Conservation (phyloP, 1,284 basidiomycete species). For the Rhodotorula sp. region DNA sequence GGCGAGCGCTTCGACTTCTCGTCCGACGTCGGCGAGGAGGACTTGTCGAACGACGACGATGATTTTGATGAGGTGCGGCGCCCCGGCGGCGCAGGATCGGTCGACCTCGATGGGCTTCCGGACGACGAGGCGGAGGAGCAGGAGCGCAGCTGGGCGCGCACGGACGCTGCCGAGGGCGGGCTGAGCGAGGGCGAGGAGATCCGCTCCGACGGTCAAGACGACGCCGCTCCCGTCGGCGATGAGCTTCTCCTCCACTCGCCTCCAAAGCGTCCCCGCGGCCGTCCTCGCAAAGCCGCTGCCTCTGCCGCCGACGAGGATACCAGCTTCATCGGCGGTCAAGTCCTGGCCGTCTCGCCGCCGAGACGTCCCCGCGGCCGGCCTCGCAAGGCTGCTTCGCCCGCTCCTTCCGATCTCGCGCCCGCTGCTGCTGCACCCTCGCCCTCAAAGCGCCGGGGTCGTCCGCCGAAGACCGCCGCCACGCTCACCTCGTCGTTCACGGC, state of each 20-base stretch:
- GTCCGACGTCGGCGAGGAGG: background rate
- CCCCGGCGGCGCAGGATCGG: background rate
- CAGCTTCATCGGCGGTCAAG: no score
- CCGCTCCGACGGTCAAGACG: background rate
- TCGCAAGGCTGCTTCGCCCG: background rate
- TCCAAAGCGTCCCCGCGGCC: background rate
- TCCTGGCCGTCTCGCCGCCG: background rate
- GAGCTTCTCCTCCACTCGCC: background rate
- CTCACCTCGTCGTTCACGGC: background rate
- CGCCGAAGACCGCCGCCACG: background rate
- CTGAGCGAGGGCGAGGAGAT: background rate
- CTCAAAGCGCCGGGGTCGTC: conserved; percentile 1
- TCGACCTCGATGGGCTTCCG: background rate
- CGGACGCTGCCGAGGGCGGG: conserved; percentile 12
- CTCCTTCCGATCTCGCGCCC: background rate
- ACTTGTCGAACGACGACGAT: background rate
- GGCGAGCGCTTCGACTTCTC: conserved; percentile 31
- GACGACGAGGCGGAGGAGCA: conserved; percentile 7
- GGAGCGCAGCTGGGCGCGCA: conserved; percentile 23
- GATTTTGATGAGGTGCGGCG: background rate
- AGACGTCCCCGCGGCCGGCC: background rate
- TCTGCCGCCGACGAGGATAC: background rate
- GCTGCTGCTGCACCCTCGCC: background rate
- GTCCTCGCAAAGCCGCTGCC: background rate
- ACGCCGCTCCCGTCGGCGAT: background rate